Base-by-base conservation (phyloP, 2,329 filamentous ascomycete genomes). In the Peltaster fructicola region DNA sequence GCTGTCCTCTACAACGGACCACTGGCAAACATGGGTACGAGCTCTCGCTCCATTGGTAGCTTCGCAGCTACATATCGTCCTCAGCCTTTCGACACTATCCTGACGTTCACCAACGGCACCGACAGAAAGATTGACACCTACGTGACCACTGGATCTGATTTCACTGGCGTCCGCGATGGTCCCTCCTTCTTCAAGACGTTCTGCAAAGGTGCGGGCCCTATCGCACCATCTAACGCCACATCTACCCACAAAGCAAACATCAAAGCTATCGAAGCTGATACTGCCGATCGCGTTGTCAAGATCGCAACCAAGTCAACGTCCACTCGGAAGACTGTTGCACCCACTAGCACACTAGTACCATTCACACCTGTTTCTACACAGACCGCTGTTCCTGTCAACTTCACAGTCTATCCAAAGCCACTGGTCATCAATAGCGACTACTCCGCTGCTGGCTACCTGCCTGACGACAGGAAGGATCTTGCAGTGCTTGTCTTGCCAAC, bases 401-500 rank as follows among this genome's bases (percentile, higher is more conserved):
- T 9, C 5, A n/a, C 12, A 9, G n/a, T n/a, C n/a, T 30, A 17
- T 13, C 27, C 30, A 5, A 15, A 19, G 3, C 30, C 30, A 6
- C 8, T 23, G n/a, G 18, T 25, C 13, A 24, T 15, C 7, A 14
- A 27, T 1, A 15, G 17, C 5, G 34, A 35, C 13, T 18, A 25
- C 17, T 19, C 20, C 7, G 38, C 59, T 15, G 48, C 50, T 8
- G 59, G 60, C 2, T 63, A 61, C 35, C 59, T 52, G 26, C 50
- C 59, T 8, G 48, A 54, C 15, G 43, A 47, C 2, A 47, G 57
- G 7, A 37, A 53, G 29, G 53, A 63, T 32, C 48, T 57, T 7
- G 58, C 54, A 10, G 50, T 63, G 12, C 47, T 64, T n/a, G 50
- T 48, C 17, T 50, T 61, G 7, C 43, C 48, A 2, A 49, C 43